Evolutionary conservation across 2,329 filamentous ascomycete genomes (phyloP).

Genomic region (Trichophyton verrucosum): DNA sequence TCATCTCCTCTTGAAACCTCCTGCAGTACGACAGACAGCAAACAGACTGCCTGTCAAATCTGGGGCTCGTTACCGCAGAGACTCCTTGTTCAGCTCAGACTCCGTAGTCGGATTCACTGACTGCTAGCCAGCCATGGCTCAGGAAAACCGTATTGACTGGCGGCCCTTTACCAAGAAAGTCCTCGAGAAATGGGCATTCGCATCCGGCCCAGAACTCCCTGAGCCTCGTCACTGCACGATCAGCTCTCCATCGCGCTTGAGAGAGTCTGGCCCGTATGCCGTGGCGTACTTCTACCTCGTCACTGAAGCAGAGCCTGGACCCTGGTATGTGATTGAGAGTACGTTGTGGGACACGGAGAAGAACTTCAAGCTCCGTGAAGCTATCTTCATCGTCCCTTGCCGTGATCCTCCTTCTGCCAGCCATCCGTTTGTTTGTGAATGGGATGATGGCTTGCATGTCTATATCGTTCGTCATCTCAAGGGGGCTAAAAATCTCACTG

Average conservation of each 20-base stretch:
- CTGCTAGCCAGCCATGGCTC: neutral
- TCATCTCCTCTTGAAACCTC: neutral
- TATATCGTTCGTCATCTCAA: constrained; percentile 6
- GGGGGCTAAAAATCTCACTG: neutral
- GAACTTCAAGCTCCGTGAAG: neutral
- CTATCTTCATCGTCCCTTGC: constrained; percentile 11
- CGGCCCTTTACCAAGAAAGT: constrained; percentile 2
- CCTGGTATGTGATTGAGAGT: constrained; percentile 8
- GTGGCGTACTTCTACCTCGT: constrained; percentile 5
- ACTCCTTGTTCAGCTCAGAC: neutral
- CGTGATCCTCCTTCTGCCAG: neutral
- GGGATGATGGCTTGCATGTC: constrained; percentile 1
- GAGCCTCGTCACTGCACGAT: constrained; percentile 6
- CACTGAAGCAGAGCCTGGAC: constrained; percentile 1
- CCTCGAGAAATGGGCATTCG: constrained; percentile 6
- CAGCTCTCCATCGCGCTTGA: constrained; percentile 8
- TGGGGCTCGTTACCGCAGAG: neutral
- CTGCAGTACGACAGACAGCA: neutral
- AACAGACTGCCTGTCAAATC: neutral
- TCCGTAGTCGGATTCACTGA: neutral
- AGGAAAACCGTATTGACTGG: constrained; percentile 5
- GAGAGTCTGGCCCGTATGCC: neutral
- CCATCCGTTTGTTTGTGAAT: constrained; percentile 4
- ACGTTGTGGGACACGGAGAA: constrained; percentile 7
- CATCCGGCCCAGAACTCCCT: constrained; percentile 8